These are phyloP conservation scores for Eucalyptus polybractea DNA, from an alignment of 345 rosid species.

Conservation along the genomic window DNA sequence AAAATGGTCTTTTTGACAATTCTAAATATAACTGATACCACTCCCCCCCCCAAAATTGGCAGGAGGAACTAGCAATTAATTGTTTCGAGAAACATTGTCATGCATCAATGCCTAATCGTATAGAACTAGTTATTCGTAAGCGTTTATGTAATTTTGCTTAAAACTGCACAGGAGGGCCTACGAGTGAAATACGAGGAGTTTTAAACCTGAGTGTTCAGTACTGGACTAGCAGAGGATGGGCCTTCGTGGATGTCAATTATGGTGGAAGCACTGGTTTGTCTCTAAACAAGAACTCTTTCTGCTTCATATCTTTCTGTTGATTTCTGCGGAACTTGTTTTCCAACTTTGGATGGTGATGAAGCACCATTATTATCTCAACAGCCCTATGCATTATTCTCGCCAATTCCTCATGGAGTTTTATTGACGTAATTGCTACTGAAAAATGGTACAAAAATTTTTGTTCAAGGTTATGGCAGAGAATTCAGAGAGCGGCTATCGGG, in stretches of 20 bases:
- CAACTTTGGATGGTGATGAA: not conserved
- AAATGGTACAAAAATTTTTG: not conserved
- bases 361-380: not conserved
- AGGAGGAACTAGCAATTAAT: not conserved
- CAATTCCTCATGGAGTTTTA: not conserved
- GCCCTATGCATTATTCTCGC: not conserved
- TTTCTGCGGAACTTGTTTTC: not conserved
- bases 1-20: not conserved
- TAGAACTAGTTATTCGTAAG: not conserved
- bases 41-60: not conserved
- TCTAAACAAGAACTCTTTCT: not conserved
- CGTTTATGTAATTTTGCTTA: not conserved
- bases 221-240: conserved; percentile 99
- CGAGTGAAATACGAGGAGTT: conserved; percentile 61
- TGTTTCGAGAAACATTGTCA: not conserved
- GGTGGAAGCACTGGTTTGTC: conserved; percentile 99
- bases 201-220: conserved; percentile 70
- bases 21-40: too few species aligned
- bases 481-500: conserved; percentile 72
- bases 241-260: conserved; percentile 87
- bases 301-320: not conserved
- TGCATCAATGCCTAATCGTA: not conserved
- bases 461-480: conserved; percentile 89
- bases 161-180: conserved; percentile 76
- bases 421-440: not conserved